Base-by-base conservation (phyloP, 2,329 filamentous ascomycete genomes). In the Chrysosporium keratinophilum region DNA sequence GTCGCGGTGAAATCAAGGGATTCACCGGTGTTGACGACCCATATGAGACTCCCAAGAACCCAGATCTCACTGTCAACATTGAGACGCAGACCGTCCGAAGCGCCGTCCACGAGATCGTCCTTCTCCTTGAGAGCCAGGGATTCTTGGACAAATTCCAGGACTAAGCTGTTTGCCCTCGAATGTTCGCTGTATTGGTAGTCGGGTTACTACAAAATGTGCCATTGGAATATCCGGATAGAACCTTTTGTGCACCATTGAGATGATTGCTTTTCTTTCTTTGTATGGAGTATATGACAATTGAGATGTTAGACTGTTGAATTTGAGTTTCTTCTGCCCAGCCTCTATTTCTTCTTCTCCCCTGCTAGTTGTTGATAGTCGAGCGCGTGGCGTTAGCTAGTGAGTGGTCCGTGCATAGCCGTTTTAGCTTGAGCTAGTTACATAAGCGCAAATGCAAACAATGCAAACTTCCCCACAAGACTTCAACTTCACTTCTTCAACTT, bases 21-120 rank as follows among this genome's bases (percentile, higher is more conserved):
- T 98, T 98, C 80, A 98, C 93, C 6, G 93, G 93, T 65, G 89
- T 98, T 54, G 91, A 97, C 68, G 91, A 97, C 75, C 90, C 93
- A 47, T 98, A 98, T 68, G 93, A 98, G 82, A 68, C 72, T 19
- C 93, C 93, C 9, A 65, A 73, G 61, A 89, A 91, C 74, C 81
- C 90, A 33, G 83, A 97, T 69, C 77, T 98, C 60, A 81, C 82
- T 4, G 91, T 97, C 39, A 86, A 97, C 71, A 70, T 85, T 54
- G 84, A 87, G 74, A 93, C 85, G 79, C 88, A 87, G 72, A 87
- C 82, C 61, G 90, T 97, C 46, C 81, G 93, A 66, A 93, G 87
- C 56, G 91, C 91, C 58, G 93, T 98, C 51, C 93, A 98, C 76
- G 87, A 97, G 79, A 97, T 98, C 65, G 80, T 98, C 59, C 78